Evolutionary conservation across 2,329 filamentous ascomycete genomes (phyloP), one percentile per base, ranked within the genome.

Genomic region (Fusarium lateritium): DNA sequence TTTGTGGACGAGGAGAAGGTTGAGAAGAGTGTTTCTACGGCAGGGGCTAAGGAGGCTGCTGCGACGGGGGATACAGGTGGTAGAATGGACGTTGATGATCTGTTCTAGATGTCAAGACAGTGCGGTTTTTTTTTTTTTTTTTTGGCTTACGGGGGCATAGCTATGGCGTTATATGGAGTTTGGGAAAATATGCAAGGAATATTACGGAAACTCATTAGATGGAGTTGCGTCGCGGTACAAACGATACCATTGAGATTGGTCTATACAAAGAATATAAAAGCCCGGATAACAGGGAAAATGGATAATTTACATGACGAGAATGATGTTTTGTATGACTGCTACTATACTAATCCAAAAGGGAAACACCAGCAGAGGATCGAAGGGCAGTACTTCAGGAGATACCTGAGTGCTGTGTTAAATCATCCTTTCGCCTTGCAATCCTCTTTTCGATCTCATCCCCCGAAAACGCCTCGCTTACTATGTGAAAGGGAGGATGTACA

Each of bases 1-100:
- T 97, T 97, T 73, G 84, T 99, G 42, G 91, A 88, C 36, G 94
- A 98, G 45, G 94, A 97, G 76, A 88, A 87, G 79, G 72, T 76
- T 4, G 80, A 83, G 44, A 77, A 73, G 45, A 77, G 76, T 9
- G 75, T 80, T 10, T 66, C 79, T 7, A 77, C 76, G 1, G 73
- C 76, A 6, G 79, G 70, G 1, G 79, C 81, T 2, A 77, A 74
- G 26, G 79, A 81, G 47, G 80, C 76, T 33, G 79, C 78, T 3
- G 78, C 74, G 39, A 76, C 73, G 49, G 78, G 70, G 6, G 67
- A 67, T 53, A 75, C 71, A 21, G 76, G 68, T 19, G 78, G 70
- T 40, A 82, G 77, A 72, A 85, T 86, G 83, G 83, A 86, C 31
- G 72, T 84, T 13, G 86, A 88, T 59, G 82, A 84, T 71, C 76